Evolutionary conservation across 2,329 filamentous ascomycete species (phyloP).

Genomic region (Dactylella cylindrospora): DNA sequence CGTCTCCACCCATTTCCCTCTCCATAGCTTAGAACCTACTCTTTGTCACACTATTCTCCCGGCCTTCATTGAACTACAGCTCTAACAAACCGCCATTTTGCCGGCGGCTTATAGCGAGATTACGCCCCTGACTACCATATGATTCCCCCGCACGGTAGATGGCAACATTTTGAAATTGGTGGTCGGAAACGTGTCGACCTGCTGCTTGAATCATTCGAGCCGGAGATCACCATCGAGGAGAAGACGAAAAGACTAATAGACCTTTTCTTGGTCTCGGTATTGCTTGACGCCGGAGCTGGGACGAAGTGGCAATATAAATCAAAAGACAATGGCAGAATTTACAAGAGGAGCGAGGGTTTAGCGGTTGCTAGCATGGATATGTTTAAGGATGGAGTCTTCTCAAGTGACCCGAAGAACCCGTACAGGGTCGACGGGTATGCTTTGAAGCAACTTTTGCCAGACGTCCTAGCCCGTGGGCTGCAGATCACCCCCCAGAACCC

Average conservation of each 20-base stretch:
- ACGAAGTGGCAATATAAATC: conserved; percentile 91
- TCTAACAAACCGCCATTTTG: conserved; percentile 1
- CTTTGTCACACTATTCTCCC: neutral
- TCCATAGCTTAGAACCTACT: too few relatives aligned
- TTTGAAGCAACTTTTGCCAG: conserved; percentile 70
- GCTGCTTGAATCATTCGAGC: conserved; percentile 69
- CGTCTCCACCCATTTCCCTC: neutral
- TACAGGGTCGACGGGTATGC: conserved; percentile 86
- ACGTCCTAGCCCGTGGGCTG: conserved; percentile 74
- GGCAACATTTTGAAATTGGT: conserved; percentile 82
- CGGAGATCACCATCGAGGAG: conserved; percentile 68
- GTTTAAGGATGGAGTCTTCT: conserved; percentile 70
- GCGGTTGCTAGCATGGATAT: conserved; percentile 66
- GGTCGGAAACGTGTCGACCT: conserved; percentile 72
- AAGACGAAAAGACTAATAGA: conserved; percentile 74
- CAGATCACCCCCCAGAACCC: conserved; percentile 80
- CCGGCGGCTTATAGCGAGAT: conserved; percentile 60
- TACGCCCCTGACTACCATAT: conserved; percentile 67
- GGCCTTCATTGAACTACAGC: neutral
- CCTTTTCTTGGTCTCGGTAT: conserved; percentile 75
- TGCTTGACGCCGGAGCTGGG: conserved; percentile 85
- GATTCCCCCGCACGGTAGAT: conserved; percentile 84
- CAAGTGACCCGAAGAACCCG: conserved; percentile 75
- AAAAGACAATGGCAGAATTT: conserved; percentile 78
- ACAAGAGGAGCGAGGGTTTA: conserved; percentile 82